These are phyloP conservation scores for Skeletonema menzelii DNA, from an alignment of 108 stramenopile genomes.

Conservation along the genomic window DNA sequence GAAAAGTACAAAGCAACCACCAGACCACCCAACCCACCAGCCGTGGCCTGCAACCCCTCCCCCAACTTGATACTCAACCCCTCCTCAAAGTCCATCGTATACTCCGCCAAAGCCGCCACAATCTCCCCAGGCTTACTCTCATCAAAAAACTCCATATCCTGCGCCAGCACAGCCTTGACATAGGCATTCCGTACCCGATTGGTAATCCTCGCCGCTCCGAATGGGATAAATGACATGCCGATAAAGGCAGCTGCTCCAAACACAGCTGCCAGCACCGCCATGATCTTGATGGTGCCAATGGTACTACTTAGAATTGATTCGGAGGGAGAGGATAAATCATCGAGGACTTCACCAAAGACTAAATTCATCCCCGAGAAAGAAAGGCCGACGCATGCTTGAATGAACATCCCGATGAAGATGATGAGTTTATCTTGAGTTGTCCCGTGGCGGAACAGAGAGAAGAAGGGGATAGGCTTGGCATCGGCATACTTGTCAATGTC, in stretches of 20 bases:
- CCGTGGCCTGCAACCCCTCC: constrained; percentile 26
- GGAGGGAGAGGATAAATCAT: constrained; percentile 14
- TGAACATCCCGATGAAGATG: constrained; percentile 5
- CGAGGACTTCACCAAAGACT: constrained; percentile 33
- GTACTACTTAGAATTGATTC: background rate
- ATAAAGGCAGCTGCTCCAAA: constrained; percentile 23
- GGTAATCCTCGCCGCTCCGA: constrained; percentile 32
- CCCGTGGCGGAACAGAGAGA: constrained; percentile 26
- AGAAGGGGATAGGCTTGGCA: constrained; percentile 10
- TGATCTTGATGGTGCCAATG: constrained; percentile 4
- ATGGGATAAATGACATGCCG: constrained; percentile 20
- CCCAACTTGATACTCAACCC: constrained; percentile 39
- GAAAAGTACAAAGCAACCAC: constrained; percentile 23
- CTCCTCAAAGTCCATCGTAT: constrained; percentile 40
- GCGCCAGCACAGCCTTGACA: constrained; percentile 19
- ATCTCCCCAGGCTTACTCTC: constrained; percentile 30
- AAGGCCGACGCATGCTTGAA: constrained; percentile 2
- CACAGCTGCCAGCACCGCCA: constrained; percentile 12
- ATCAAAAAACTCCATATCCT: constrained; percentile 42
- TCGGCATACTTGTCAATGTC: background rate
- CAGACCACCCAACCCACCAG: constrained; percentile 18
- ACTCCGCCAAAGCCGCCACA: constrained; percentile 22
- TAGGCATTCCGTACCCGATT: constrained; percentile 26
- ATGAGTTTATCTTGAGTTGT: constrained; percentile 9
- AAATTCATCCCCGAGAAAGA: constrained; percentile 25